phyloP scores from a whole-genome alignment of 345 rosid species.

The Eucalyptus sp. region DNA sequence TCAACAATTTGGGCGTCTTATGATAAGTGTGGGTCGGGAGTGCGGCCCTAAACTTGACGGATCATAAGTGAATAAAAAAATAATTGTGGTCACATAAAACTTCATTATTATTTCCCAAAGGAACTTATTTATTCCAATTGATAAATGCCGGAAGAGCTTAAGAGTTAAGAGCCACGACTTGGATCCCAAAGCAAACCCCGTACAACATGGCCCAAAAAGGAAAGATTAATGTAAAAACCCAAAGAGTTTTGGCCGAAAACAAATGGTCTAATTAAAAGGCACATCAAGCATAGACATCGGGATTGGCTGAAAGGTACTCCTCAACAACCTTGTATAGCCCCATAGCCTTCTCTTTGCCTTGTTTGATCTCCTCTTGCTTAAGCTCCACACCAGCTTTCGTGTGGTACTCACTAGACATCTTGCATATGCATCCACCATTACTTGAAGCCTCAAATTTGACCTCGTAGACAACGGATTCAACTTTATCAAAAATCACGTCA shows the following conservation, averaged over 20 bases:
- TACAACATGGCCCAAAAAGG: neutral
- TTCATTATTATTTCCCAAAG: neutral
- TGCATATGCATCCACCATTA: neutral
- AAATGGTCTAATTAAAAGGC: neutral
- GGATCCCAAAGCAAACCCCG: neutral
- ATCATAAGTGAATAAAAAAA: neutral
- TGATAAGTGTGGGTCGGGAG: neutral
- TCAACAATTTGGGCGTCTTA: neutral
- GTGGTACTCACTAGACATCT: neutral
- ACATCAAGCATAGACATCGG: neutral
- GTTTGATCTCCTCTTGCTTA: neutral
- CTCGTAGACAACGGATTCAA: neutral
- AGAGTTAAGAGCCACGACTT: neutral
- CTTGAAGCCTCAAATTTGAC: neutral
- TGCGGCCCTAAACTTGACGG: neutral
- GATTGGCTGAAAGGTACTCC: neutral
- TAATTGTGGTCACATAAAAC: neutral
- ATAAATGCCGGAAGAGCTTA: neutral
- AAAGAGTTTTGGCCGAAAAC: neutral
- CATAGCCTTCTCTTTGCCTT: neutral
- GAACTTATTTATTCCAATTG: neutral
- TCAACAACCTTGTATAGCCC: neutral
- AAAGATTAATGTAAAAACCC: neutral
- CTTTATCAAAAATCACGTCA: neutral
- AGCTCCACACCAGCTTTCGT: neutral